phyloP scores from a whole-genome alignment of 2,329 filamentous ascomycete genomes.

The Trichoderma cornu-damae region DNA sequence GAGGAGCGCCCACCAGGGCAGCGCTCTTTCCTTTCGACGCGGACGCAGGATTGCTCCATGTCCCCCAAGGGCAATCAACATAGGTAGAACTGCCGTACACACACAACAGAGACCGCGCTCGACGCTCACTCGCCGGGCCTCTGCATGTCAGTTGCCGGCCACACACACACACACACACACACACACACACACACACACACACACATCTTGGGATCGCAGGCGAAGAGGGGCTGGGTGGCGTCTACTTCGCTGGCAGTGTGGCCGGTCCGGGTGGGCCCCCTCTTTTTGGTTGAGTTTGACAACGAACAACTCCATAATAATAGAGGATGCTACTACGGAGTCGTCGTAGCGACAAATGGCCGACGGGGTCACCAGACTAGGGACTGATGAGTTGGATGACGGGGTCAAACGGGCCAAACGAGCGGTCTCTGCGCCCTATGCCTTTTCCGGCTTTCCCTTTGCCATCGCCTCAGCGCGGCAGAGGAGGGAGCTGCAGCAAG shows the following conservation, averaged over 20 bases:
- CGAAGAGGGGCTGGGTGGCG: slow-evolving; percentile 19
- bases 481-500: neutral
- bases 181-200: too few relatives aligned
- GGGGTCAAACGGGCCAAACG: slow-evolving; percentile 18
- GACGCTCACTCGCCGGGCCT: slow-evolving; percentile 6
- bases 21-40: too few relatives aligned
- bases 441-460: slow-evolving; percentile 6
- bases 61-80: too few relatives aligned
- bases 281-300: slow-evolving; percentile 19
- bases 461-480: slow-evolving; percentile 11
- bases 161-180: too few relatives aligned
- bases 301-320: slow-evolving; percentile 19
- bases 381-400: slow-evolving; percentile 19
- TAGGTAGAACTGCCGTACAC: too few relatives aligned
- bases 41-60: neutral
- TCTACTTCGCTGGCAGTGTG: slow-evolving; percentile 18
- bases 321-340: slow-evolving; percentile 16
- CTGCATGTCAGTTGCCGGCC: slow-evolving; percentile 22
- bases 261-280: slow-evolving; percentile 13
- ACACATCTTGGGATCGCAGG: slow-evolving; percentile 20
- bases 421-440: slow-evolving; percentile 19
- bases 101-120: too few relatives aligned
- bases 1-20: too few relatives aligned
- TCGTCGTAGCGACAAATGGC: slow-evolving; percentile 18
- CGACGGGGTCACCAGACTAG: slow-evolving; percentile 20